Evolutionary conservation across 2,329 filamentous ascomycete genomes (phyloP).

Genomic region (Dichotomopilus funicola): DNA sequence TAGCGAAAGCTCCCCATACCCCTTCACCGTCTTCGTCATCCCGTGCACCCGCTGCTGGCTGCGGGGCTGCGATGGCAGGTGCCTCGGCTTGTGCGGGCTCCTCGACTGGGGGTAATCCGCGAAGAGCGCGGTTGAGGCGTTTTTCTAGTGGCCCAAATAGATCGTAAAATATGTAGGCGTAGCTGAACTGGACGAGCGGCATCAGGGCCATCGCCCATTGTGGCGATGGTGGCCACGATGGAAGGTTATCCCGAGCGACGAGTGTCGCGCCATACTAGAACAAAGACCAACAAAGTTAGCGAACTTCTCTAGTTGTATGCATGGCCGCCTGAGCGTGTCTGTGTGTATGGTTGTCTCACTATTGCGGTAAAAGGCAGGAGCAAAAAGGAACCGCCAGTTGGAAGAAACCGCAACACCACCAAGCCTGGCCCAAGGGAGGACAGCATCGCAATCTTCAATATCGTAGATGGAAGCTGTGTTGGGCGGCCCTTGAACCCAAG

Average conservation of each 20-base stretch:
- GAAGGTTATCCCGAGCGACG: constrained; percentile 38
- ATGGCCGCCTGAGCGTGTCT: too few relatives aligned
- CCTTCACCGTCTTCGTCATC: constrained; percentile 9
- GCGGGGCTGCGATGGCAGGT: neutral
- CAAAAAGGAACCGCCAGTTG: constrained; percentile 36
- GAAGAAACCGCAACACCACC: constrained; percentile 39
- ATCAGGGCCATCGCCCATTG: constrained; percentile 44
- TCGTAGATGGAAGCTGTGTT: constrained; percentile 6
- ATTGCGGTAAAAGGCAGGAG: constrained; percentile 37
- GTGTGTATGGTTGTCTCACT: constrained; percentile 27
- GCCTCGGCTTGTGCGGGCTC: constrained; percentile 12
- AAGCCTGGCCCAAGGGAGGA: constrained; percentile 42
- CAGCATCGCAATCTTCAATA: constrained; percentile 29
- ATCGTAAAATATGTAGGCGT: constrained; percentile 40
- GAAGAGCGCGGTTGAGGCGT: constrained; percentile 41
- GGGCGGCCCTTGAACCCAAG: constrained; percentile 21
- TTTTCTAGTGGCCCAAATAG: constrained; percentile 42
- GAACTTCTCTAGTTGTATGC: too few relatives aligned
- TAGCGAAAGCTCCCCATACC: constrained; percentile 8
- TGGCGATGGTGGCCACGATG: constrained; percentile 49
- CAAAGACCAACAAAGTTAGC: neutral
- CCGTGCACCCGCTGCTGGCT: neutral
- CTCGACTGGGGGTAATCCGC: constrained; percentile 28
- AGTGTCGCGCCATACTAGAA: constrained; percentile 44
- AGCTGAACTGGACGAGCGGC: constrained; percentile 38